Evolutionary conservation across 345 rosid genomes (phyloP).

Genomic region (Brassica carinata): DNA sequence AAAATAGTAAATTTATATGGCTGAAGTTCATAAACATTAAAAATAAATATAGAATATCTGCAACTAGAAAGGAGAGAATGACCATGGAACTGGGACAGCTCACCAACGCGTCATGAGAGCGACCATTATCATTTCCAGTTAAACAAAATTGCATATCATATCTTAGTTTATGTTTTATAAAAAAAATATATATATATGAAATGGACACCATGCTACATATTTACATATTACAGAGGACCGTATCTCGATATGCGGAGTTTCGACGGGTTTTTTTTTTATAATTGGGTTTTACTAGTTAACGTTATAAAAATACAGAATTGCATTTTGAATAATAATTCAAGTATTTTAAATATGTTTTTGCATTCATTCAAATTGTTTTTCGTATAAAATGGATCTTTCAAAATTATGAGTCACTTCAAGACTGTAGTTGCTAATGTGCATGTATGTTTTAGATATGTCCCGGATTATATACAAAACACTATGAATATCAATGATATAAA

Average conservation of each 20-base stretch:
- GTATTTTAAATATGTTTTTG: neutral
- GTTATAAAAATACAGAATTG: neutral
- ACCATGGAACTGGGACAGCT: conserved; percentile 31
- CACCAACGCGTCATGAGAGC: conserved; percentile 38
- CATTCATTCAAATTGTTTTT: neutral
- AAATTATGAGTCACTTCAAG: neutral
- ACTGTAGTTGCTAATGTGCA: neutral
- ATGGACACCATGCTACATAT: neutral
- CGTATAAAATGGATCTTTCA: neutral
- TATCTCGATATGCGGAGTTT: conserved; percentile 10
- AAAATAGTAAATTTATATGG: neutral
- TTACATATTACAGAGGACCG: neutral
- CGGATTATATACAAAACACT: neutral
- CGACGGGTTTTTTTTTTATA: neutral
- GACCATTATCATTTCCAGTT: conserved; percentile 18
- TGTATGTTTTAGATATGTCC: conserved; percentile 12
- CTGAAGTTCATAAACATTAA: neutral
- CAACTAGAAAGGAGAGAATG: conserved; percentile 34
- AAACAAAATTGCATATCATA: neutral
- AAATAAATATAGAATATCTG: conserved; percentile 1
- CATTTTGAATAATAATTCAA: neutral
- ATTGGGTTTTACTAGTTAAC: neutral
- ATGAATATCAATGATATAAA: neutral
- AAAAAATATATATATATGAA: neutral
- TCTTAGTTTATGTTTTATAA: neutral